Evolutionary conservation across 2,329 filamentous ascomycete species (phyloP), one percentile per base, ranked within the genome.

Genomic region (Aspergillus hiratsukae): DNA sequence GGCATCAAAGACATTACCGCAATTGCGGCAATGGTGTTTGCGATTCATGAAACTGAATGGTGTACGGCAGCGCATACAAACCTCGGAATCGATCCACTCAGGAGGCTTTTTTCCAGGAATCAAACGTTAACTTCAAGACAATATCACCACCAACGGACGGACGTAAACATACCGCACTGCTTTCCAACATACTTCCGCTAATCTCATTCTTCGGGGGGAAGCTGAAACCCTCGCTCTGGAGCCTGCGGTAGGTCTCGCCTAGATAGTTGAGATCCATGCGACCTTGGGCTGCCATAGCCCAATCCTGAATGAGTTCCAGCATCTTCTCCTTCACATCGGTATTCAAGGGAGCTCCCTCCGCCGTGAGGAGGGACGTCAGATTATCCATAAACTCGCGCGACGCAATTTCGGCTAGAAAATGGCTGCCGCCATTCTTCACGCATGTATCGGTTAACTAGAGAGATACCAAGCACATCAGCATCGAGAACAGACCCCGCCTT

Each of bases 361-460:
- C 88, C 71, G 93, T 92, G 31, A 99, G 82, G 17, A 99, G 81
- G 35, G 93, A 97, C 19, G 90, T 88, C 52, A 99, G 78, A 71
- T 97, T 97, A 76, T 99, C 94, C 89, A 99, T 95, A 70, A 97
- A 99, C 78, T 99, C 94, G 61, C 92, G 86, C 19, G 93, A 97
- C 43, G 94, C 93, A 65, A 99, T 94, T 78, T 99, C 94, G 63
- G 87, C 83, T 51, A 99, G 86, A 75, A 99, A 99, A 76, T 99
- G 94, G 41, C 88, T 84, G 65, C 94, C 94, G 58, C 94, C 94
- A 80, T 99, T 99, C 79, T 99, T 99, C 59, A 97, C 91, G 72
- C 94, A 99, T 0, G 94, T 97, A 78, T 99, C 94, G 63, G 92
- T 96, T 68, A 99, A 87, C 91, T 87, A 65, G 21, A 35, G 25